Conservation (phyloP, 2,329 filamentous ascomycete genomes). For the Penicillium sp. region DNA sequence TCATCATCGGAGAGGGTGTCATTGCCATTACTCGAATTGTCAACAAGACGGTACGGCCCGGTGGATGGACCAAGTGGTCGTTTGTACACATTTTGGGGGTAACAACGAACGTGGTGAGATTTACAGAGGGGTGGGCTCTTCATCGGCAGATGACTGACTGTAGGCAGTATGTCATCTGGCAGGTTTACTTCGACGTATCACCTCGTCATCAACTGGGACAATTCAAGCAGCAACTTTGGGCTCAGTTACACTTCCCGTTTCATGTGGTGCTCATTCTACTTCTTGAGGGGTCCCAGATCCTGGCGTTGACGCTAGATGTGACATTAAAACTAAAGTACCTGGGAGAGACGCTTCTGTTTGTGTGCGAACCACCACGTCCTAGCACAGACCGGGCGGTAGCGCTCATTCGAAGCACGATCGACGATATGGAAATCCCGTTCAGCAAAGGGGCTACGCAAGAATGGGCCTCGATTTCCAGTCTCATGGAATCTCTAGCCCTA, state of each 20-base stretch:
- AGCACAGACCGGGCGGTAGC: constrained; percentile 32
- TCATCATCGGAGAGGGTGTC: constrained; percentile 68
- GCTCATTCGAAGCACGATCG: constrained; percentile 43
- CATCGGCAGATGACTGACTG: neutral
- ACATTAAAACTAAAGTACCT: constrained; percentile 48
- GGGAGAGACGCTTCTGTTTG: constrained; percentile 43
- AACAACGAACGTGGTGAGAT: constrained; percentile 43
- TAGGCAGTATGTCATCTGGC: constrained; percentile 62
- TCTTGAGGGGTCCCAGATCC: constrained; percentile 66
- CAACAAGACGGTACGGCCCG: constrained; percentile 53
- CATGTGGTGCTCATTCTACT: constrained; percentile 66
- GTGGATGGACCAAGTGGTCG: constrained; percentile 46
- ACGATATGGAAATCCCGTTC: constrained; percentile 47
- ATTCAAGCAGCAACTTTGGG: constrained; percentile 61
- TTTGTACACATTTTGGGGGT: constrained; percentile 46
- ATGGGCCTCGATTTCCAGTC: constrained; percentile 37
- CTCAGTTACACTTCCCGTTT: constrained; percentile 62
- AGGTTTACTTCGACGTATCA: constrained; percentile 63
- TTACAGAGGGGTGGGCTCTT: neutral
- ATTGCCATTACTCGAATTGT: constrained; percentile 62
- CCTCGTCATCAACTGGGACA: constrained; percentile 55
- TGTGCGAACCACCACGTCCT: constrained; percentile 44
- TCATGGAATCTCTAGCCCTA: constrained; percentile 37
- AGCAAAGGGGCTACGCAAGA: constrained; percentile 38
- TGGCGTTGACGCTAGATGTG: constrained; percentile 52